Conservation (phyloP, 78 protist genomes). For the Mantamonas sphyraenae region DNA sequence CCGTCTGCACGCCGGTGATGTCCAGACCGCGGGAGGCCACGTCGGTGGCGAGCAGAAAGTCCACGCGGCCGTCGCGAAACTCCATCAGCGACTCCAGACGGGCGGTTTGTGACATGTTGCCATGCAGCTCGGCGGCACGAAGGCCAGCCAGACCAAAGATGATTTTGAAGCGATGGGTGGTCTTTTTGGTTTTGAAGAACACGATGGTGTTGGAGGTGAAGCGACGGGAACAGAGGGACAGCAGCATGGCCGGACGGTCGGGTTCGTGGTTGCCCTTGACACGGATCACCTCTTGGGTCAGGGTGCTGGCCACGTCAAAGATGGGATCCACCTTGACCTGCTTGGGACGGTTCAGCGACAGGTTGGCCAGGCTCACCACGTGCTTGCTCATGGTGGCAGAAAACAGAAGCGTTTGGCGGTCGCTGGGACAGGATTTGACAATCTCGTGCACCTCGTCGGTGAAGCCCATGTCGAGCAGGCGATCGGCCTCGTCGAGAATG, state of each 20-base stretch:
- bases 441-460: constrained; percentile 56
- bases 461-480: constrained; percentile 82
- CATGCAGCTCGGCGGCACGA: constrained; percentile 62
- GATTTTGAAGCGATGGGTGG: constrained; percentile 43
- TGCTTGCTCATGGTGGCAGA: constrained; percentile 81
- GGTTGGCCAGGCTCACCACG: constrained; percentile 44
- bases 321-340: constrained; percentile 57
- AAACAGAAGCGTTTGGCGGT: constrained; percentile 77
- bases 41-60: constrained; percentile 82
- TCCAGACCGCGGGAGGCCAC: constrained; percentile 91
- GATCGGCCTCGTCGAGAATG: constrained; percentile 85
- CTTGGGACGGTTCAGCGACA: constrained; percentile 52
- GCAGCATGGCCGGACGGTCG: constrained; percentile 15
- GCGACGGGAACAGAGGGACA: constrained; percentile 8
- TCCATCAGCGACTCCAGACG: constrained; percentile 48
- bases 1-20: constrained; percentile 63
- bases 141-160: constrained; percentile 59
- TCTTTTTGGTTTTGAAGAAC: constrained; percentile 32
- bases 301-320: constrained; percentile 38
- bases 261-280: constrained; percentile 12
- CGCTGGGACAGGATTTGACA: constrained; percentile 50
- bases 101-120: constrained; percentile 42
- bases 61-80: constrained; percentile 44
- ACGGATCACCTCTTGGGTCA: constrained; percentile 68
- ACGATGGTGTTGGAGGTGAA: constrained; percentile 14